Conservation (phyloP, 345 rosid species). For the Bruguiera sexangula region DNA sequence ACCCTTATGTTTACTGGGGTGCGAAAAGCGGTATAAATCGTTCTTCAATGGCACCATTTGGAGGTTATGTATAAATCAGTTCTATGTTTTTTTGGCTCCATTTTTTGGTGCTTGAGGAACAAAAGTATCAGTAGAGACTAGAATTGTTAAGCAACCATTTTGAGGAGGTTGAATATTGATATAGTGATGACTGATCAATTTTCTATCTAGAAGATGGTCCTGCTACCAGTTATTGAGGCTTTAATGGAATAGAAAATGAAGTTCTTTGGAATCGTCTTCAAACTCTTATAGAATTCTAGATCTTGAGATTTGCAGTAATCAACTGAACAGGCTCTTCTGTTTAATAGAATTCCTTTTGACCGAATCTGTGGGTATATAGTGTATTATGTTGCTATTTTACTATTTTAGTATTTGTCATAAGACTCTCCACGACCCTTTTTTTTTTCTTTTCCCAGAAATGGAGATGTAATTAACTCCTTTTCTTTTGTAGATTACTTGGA, state of each 20-base stretch:
- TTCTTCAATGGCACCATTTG: constrained; percentile 14
- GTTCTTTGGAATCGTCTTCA: constrained; percentile 21
- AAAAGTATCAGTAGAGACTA: constrained; percentile 19
- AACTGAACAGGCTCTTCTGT: constrained; percentile 1
- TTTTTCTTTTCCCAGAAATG: no score
- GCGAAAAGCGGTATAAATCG: constrained; percentile 14
- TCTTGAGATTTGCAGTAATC: constrained; percentile 12
- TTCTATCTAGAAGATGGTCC: constrained; percentile 7
- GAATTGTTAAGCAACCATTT: constrained; percentile 38
- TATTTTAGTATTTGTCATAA: neutral
- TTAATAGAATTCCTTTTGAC: neutral
- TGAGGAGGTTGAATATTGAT: constrained; percentile 30
- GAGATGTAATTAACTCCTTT: neutral
- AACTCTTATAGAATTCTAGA: constrained; percentile 7
- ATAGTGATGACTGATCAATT: constrained; percentile 20
- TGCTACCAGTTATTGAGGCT: constrained; percentile 10
- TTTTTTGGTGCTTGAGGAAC: constrained; percentile 22
- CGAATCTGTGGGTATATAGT: constrained; percentile 17
- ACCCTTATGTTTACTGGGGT: constrained; percentile 20
- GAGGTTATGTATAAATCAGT: constrained; percentile 19
- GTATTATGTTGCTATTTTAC: neutral
- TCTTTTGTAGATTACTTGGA: constrained; percentile 5
- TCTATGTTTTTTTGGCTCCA: constrained; percentile 20
- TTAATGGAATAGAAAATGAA: constrained; percentile 20
- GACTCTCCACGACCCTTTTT: neutral